A percentile compares a stretch with the other conserved stretches of the same genome.
phyloP scores from a whole-genome alignment of 2,329 filamentous ascomycete species.

The Daldinia sp. region DNA sequence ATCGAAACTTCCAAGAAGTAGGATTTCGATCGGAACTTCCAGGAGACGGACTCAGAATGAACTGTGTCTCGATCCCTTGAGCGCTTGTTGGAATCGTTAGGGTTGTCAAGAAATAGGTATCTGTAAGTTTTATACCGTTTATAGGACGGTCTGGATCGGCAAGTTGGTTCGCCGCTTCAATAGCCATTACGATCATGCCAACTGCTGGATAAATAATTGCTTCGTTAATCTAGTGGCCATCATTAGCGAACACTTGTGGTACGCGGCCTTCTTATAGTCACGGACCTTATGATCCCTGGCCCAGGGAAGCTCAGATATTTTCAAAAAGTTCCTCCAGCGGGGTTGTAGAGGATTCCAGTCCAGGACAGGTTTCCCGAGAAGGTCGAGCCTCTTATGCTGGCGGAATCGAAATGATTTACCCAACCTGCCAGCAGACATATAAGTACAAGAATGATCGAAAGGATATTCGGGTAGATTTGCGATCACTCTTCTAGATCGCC shows the following conservation, averaged over 20 bases:
- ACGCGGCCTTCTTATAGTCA: background rate
- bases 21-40: no score
- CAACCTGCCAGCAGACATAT: no score
- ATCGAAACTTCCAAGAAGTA: no score
- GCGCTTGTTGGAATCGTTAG: background rate
- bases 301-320: background rate
- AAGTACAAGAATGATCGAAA: no score
- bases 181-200: background rate
- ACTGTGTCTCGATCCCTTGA: background rate
- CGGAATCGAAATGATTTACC: no score
- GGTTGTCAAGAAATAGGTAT: background rate
- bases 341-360: background rate
- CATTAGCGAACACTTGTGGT: no score
- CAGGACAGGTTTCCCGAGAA: no score
- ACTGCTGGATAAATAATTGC: background rate
- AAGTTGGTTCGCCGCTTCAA: background rate
- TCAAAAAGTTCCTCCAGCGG: background rate
- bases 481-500: no score
- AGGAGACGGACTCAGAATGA: no score
- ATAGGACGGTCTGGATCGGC: background rate
- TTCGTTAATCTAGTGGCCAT: background rate
- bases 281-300: background rate
- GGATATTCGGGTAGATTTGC: no score
- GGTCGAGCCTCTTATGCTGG: no score
- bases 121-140: background rate